phyloP scores from a whole-genome alignment of 192 early-diverging fungal species.

The Backusella australiensis region DNA sequence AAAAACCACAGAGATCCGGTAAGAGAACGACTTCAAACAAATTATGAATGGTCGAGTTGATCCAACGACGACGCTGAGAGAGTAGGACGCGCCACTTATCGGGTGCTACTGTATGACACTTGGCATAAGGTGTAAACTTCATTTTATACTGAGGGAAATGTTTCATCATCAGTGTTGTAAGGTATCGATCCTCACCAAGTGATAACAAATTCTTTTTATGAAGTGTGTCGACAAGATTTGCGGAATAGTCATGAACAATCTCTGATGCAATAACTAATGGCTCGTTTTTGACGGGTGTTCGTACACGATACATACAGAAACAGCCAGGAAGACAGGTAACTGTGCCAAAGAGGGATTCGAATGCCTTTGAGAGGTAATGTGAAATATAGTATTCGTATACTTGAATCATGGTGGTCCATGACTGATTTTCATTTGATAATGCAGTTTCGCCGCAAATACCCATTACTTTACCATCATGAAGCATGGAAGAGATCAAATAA shows the following conservation, averaged over 20 bases:
- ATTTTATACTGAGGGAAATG: slow-evolving; percentile 95
- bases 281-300: slow-evolving; percentile 59
- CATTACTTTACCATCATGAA: slow-evolving; percentile 76
- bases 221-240: slow-evolving; percentile 90
- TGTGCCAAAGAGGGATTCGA: slow-evolving; percentile 77
- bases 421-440: slow-evolving; percentile 84
- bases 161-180: slow-evolving; percentile 96
- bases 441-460: slow-evolving; percentile 95
- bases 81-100: slow-evolving; percentile 86
- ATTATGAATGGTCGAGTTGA: slow-evolving; percentile 98
- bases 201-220: slow-evolving; percentile 97
- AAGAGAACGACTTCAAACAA: slow-evolving; percentile 85
- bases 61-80: slow-evolving; percentile 97
- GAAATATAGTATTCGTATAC: slow-evolving; percentile 93
- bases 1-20: slow-evolving; percentile 90
- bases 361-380: slow-evolving; percentile 90
- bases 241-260: slow-evolving; percentile 84
- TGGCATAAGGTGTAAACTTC: slow-evolving; percentile 89
- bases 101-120: slow-evolving; percentile 87
- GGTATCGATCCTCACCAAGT: slow-evolving; percentile 95
- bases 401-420: slow-evolving; percentile 97
- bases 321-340: slow-evolving; percentile 84
- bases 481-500: slow-evolving; percentile 82
- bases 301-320: slow-evolving; percentile 85
- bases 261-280: slow-evolving; percentile 81